Conservation (phyloP, 202 grass and related monocot genomes). For the Alloteropsis angusta region DNA sequence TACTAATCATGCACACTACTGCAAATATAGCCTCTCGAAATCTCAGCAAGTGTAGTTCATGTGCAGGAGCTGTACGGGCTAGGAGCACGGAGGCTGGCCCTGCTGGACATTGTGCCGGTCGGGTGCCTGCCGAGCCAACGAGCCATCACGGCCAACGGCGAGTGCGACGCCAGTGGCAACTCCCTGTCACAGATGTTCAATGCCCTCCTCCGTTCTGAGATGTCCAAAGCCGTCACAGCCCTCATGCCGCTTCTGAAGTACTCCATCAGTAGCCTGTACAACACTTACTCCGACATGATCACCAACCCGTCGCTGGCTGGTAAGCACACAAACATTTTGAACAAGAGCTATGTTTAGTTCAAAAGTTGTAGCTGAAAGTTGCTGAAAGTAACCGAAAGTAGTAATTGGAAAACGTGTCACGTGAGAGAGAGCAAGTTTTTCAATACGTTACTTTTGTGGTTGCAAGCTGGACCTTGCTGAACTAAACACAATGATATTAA, state of each 20-base stretch:
- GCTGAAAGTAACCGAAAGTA: no score
- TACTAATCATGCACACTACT: neutral
- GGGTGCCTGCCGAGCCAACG: constrained; percentile 32
- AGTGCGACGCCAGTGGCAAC: neutral
- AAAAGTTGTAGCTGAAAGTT: no score
- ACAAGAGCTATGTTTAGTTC: no score
- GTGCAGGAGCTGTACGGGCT: constrained; percentile 22
- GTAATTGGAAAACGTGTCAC: no score
- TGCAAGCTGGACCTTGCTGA: no score
- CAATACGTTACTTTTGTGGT: no score
- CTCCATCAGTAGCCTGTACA: constrained; percentile 27
- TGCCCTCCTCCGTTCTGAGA: neutral
- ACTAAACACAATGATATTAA: no score
- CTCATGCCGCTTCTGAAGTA: constrained; percentile 31
- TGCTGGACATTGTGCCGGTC: constrained; percentile 14
- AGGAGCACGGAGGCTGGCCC: constrained; percentile 23
- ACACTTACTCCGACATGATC: constrained; percentile 22
- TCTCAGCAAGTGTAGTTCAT: neutral
- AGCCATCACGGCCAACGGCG: neutral
- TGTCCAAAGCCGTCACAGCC: neutral
- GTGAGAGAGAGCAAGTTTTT: no score
- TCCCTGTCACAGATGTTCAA: constrained; percentile 25
- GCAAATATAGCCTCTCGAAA: neutral
- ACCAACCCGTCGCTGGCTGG: neutral
- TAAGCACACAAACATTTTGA: neutral